These are phyloP conservation scores for Pisolithus thermaeus DNA, from an alignment of 1,284 basidiomycete species.

Conservation along the genomic window DNA sequence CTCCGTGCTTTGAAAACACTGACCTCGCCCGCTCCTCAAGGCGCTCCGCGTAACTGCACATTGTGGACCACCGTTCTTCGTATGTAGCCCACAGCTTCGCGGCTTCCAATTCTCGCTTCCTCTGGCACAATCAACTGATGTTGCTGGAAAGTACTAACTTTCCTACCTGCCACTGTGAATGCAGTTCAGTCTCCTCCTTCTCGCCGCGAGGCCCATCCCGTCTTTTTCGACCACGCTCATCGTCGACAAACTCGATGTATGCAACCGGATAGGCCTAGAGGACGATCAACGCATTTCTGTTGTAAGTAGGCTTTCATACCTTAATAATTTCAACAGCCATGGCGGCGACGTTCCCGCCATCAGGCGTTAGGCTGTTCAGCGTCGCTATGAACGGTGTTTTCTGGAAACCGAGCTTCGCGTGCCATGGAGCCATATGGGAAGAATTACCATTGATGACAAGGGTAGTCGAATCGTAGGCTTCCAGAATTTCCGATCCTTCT, in stretches of 20 bases:
- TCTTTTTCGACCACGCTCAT: conserved; percentile 46
- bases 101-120: conserved; percentile 47
- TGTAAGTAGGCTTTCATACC: conserved; percentile 32
- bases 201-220: conserved; percentile 61
- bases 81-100: conserved; percentile 47
- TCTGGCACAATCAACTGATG: conserved; percentile 30
- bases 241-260: conserved; percentile 54
- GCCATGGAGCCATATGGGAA: conserved; percentile 82
- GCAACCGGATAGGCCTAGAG: conserved; percentile 55
- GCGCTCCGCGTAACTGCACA: conserved; percentile 50
- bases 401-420: conserved; percentile 79
- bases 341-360: conserved; percentile 76
- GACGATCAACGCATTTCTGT: conserved; percentile 8
- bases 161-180: conserved; percentile 69
- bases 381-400: conserved; percentile 62
- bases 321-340: conserved; percentile 76
- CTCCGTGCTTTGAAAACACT: conserved; percentile 39
- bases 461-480: conserved; percentile 67
- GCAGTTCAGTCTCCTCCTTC: conserved; percentile 58
- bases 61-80: conserved; percentile 45
- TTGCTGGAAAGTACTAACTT: background rate
- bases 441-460: conserved; percentile 81
- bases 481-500: conserved; percentile 80
- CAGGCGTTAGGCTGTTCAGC: conserved; percentile 71
- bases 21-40: conserved; percentile 48